These are phyloP conservation scores for Meredithiella fracta DNA, from an alignment of 2,329 filamentous ascomycete genomes.

Conservation along the genomic window DNA sequence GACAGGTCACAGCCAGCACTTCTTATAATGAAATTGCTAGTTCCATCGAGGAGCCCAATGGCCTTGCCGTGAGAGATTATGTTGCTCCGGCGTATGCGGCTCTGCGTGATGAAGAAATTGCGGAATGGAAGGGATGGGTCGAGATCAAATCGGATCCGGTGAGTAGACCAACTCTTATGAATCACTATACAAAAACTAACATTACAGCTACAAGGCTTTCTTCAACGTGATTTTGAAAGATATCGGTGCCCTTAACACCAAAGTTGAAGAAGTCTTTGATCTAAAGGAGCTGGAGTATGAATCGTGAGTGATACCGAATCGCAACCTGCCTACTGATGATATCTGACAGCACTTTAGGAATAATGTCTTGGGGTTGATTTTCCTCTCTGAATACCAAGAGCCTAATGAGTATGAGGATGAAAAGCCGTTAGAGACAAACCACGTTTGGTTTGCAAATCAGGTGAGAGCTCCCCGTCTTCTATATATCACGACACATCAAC, in stretches of 20 bases:
- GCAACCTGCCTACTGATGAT: background rate
- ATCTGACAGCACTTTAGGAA: conserved; percentile 30
- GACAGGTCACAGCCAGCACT: background rate
- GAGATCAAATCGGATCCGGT: conserved; percentile 86
- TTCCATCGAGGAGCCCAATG: background rate
- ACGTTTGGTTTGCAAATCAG: conserved; percentile 91
- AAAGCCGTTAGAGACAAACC: conserved; percentile 33
- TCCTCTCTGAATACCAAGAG: conserved; percentile 59
- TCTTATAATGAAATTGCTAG: background rate
- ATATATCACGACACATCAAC: conserved; percentile 23
- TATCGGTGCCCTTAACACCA: conserved; percentile 57
- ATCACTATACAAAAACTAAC: background rate
- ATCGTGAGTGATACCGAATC: conserved; percentile 39
- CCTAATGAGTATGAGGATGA: conserved; percentile 30
- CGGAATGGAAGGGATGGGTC: conserved; percentile 55
- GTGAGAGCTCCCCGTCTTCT: conserved; percentile 25
- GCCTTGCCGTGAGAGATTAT: conserved; percentile 20
- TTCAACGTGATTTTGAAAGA: conserved; percentile 75
- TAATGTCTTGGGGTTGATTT: conserved; percentile 72
- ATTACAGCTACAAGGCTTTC: conserved; percentile 38
- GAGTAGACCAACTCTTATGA: conserved; percentile 19
- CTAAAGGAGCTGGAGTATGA: conserved; percentile 50
- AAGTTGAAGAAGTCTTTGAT: conserved; percentile 59
- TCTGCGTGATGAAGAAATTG: conserved; percentile 34
- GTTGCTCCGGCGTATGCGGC: conserved; percentile 32